Conservation (phyloP, 208 protist species). For the Leishmania lainsoni region DNA sequence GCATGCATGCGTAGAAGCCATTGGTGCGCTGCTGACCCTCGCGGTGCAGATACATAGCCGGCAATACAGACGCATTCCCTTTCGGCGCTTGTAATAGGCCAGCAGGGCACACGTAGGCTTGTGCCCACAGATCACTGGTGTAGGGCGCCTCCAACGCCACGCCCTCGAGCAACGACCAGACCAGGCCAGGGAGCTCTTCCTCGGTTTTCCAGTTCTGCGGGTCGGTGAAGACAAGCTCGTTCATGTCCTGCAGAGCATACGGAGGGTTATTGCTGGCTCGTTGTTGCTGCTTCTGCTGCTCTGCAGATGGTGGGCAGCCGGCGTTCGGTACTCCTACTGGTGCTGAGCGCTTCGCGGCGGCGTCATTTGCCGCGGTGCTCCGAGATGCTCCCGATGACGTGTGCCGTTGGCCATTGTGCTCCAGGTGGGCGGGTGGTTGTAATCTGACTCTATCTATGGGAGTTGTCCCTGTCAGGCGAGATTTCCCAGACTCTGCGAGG, state of each 20-base stretch:
- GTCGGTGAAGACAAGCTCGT: slow-evolving; percentile 19
- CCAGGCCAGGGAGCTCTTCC: slow-evolving; percentile 26
- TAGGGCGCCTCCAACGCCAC: slow-evolving; percentile 62
- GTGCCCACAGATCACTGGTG: slow-evolving; percentile 66
- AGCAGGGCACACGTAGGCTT: slow-evolving; percentile 38
- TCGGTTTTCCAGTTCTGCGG: slow-evolving; percentile 15
- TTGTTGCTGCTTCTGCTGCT: neutral
- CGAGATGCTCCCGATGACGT: neutral
- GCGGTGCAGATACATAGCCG: slow-evolving; percentile 28
- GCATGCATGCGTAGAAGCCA: slow-evolving; percentile 81
- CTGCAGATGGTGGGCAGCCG: neutral
- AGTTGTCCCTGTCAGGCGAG: neutral
- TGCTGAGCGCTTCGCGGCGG: neutral
- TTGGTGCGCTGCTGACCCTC: slow-evolving; percentile 32
- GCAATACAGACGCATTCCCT: neutral
- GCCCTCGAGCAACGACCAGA: slow-evolving; percentile 55
- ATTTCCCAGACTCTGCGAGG: neutral
- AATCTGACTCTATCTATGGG: neutral
- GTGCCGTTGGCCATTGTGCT: neutral
- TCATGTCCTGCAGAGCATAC: slow-evolving; percentile 28
- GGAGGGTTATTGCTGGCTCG: neutral
- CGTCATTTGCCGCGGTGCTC: neutral
- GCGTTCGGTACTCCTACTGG: neutral
- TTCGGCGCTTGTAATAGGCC: slow-evolving; percentile 8
- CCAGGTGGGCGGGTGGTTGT: neutral